Base-by-base conservation (phyloP, 2,329 filamentous ascomycete species). In the Aspergillus puulaauensis region DNA sequence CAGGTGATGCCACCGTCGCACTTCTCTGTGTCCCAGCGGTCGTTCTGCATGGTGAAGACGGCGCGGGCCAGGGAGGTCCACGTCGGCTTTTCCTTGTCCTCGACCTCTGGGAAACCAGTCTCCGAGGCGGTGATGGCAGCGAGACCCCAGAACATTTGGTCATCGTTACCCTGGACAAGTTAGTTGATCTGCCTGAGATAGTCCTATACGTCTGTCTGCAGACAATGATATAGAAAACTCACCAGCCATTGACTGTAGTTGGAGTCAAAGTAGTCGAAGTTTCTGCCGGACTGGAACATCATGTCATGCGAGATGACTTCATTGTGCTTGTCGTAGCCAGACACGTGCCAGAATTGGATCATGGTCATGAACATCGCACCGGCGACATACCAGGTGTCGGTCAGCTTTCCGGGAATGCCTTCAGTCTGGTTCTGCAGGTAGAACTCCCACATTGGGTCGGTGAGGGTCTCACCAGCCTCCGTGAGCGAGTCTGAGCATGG, bases 331-430 rank as follows among this genome's bases (percentile, higher is more conserved):
- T 81, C 76, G 68, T 92, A 89, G 15, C 85, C 86, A 0, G 90
- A 92, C 68, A 90, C 90, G 69, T 87, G 89, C 89, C 89, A 93
- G 72, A 93, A 93, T 67, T 93, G 89, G 58, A 93, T 79, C 63
- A 93, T 77, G 6, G 88, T 79, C 39, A 80, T 81, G 68, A 82
- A 83, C 77, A 91, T 84, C 60, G 88, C 88, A 49, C 89, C 89
- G 11, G 80, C 86, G 74, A 89, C 87, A 88, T 86, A 91, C 61
- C 70, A 66, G 19, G 67, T 69, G 19, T 64, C 69, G 8, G 67
- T 66, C 15, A 73, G 58, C 33, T 72, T 64, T 15, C 70, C 70
- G 23, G 70, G 70, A 9, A 71, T 68, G 37, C 68, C 64, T 49
- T 69, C 68, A 40, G 65, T 65, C 52, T 70, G 59, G 35, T 71